These are phyloP conservation scores for Gentiana straminea DNA, from an alignment of 257 asterid species.

Conservation along the genomic window DNA sequence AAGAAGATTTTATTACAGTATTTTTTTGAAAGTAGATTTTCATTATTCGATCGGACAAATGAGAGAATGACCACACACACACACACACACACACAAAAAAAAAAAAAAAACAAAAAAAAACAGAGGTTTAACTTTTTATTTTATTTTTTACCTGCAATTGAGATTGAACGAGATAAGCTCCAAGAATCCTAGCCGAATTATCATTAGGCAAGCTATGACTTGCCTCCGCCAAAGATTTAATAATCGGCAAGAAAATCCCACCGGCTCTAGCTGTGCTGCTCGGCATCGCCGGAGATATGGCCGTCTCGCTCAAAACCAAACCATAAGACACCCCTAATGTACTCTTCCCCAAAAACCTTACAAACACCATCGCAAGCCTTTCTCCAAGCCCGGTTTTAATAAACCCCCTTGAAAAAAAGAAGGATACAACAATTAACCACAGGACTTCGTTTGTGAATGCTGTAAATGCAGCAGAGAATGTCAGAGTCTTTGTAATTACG, in stretches of 20 bases:
- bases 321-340: slow-evolving; percentile 70
- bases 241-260: slow-evolving; percentile 73
- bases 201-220: slow-evolving; percentile 57
- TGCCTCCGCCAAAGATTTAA: slow-evolving; percentile 45
- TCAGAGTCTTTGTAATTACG: slow-evolving; percentile 47
- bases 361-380: slow-evolving; percentile 58
- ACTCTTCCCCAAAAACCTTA: slow-evolving; percentile 53
- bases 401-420: slow-evolving; percentile 64
- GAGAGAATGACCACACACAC: too few relatives aligned
- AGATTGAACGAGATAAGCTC: slow-evolving; percentile 61
- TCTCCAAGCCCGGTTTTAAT: slow-evolving; percentile 82
- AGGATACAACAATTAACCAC: slow-evolving; percentile 62
- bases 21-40: too few relatives aligned
- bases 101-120: too few relatives aligned
- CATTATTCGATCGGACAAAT: too few relatives aligned
- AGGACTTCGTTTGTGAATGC: slow-evolving; percentile 70
- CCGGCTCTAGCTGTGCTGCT: slow-evolving; percentile 73
- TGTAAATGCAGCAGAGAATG: slow-evolving; percentile 54
- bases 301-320: slow-evolving; percentile 47
- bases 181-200: slow-evolving; percentile 46
- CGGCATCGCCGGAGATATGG: slow-evolving; percentile 73
- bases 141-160: slow-evolving; percentile 50
- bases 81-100: too few relatives aligned
- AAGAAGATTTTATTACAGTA: too few relatives aligned
- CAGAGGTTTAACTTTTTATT: too few relatives aligned